Evolutionary conservation across 2,329 filamentous ascomycete genomes (phyloP), one percentile per base, ranked within the genome.

Genomic region (Esteya vermicola): DNA sequence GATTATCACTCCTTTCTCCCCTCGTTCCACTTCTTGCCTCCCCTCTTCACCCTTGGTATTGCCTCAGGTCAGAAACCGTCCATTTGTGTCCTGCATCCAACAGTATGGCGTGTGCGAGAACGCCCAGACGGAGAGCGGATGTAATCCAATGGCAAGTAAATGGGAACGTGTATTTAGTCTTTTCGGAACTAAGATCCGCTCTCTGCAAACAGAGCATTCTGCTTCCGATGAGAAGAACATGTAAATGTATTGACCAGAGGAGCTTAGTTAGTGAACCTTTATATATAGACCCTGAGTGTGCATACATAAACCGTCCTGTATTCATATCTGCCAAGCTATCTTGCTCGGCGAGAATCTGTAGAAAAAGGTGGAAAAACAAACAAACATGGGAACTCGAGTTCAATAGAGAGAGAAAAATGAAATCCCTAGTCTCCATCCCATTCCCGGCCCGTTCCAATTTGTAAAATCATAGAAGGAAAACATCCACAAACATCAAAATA

Each of bases 1-100:
- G n/a, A n/a, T n/a, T n/a, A n/a, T n/a, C n/a, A n/a, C n/a, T n/a
- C n/a, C n/a, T n/a, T n/a, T n/a, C n/a, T n/a, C n/a, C n/a, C n/a
- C n/a, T n/a, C n/a, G n/a, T n/a, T n/a, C n/a, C n/a, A n/a, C n/a
- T n/a, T n/a, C n/a, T n/a, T n/a, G n/a, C n/a, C n/a, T n/a, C n/a
- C n/a, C n/a, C n/a, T n/a, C n/a, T n/a, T n/a, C n/a, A n/a, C n/a
- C n/a, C n/a, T n/a, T n/a, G n/a, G n/a, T n/a, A n/a, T n/a, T n/a
- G n/a, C n/a, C n/a, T n/a, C 21, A 27, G 20, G 16, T 41, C 48
- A 43, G 62, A 1, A 78, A 78, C 41, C 65, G 61, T 26, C 73
- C 80, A 1, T 85, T 86, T 50, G 58, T 63, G 2, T 86, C 81
- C 54, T 84, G 80, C 50, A 67, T 88, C 45, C 67, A 67, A 46